Conservation (phyloP, 129 eudicot genomes). For the Escallonia herrerae region DNA sequence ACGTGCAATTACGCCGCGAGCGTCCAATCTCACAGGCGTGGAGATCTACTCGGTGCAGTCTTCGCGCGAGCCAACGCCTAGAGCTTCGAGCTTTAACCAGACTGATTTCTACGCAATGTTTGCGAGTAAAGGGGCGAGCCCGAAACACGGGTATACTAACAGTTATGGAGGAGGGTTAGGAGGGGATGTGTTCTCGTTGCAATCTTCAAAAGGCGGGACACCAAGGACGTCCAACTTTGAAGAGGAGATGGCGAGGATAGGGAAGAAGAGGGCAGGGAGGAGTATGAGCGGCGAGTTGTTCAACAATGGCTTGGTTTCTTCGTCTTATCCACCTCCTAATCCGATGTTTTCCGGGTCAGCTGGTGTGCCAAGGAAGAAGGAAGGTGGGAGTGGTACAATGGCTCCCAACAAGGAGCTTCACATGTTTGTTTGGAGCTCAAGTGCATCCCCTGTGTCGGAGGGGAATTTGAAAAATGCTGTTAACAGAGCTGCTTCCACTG, state of each 20-base stretch:
- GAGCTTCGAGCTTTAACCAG: conserved; percentile 89
- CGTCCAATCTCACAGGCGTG: conserved; percentile 85
- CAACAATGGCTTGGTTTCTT: conserved; percentile 20
- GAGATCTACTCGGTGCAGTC: conserved; percentile 94
- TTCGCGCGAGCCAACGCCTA: conserved; percentile 82
- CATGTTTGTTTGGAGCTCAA: conserved; percentile 99
- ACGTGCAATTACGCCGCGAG: conserved; percentile 65
- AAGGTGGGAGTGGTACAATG: conserved; percentile 29
- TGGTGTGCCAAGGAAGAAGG: conserved; percentile 26
- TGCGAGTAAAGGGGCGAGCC: conserved; percentile 66
- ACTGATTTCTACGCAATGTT: conserved; percentile 92
- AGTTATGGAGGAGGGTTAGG: conserved; percentile 43
- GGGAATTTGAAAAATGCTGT: conserved; percentile 59
- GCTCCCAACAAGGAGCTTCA: conserved; percentile 65
- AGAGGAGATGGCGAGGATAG: conserved; percentile 65
- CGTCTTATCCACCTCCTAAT: conserved; percentile 81
- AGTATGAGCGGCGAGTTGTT: conserved; percentile 85
- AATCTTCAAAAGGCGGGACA: conserved; percentile 79
- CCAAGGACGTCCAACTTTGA: conserved; percentile 88
- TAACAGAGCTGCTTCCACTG: conserved; percentile 47
- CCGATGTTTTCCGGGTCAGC: conserved; percentile 57
- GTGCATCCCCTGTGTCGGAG: conserved; percentile 88
- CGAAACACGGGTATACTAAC: conserved; percentile 65
- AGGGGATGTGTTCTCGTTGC: conserved; percentile 78
- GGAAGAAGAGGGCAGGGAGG: conserved; percentile 51